These are phyloP conservation scores for Dictyostelium capitatum DNA, from an alignment of 78 protist species.

Conservation along the genomic window DNA sequence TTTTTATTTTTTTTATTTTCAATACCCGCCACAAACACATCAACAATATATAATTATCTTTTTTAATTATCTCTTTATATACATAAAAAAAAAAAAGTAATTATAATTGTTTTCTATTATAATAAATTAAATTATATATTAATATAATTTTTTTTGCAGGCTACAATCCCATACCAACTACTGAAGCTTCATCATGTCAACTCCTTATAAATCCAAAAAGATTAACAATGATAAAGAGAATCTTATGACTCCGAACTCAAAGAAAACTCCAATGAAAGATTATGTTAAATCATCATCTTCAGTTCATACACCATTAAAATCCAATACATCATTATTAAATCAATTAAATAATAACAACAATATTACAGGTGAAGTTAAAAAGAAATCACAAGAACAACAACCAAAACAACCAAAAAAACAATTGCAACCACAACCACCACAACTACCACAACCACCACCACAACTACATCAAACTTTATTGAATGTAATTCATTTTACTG, in stretches of 20 bases:
- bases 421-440: neutral
- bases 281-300: neutral
- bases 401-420: neutral
- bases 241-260: neutral
- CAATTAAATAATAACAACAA: constrained; percentile 1
- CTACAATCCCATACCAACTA: too few species aligned
- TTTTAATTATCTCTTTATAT: too few species aligned
- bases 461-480: neutral
- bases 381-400: neutral
- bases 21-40: too few species aligned
- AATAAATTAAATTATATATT: too few species aligned
- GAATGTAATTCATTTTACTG: too few species aligned
- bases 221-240: neutral
- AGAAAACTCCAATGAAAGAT: neutral
- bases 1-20: too few species aligned
- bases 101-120: too few species aligned
- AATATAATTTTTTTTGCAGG: too few species aligned
- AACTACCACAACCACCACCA: neutral
- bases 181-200: neutral
- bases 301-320: neutral
- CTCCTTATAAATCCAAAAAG: neutral
- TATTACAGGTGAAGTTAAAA: neutral
- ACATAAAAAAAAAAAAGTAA: too few species aligned
- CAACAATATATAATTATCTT: too few species aligned
- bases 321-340: neutral